Evolutionary conservation across 2,329 filamentous ascomycete genomes (phyloP).

Genomic region (Aspergillus unguis): DNA sequence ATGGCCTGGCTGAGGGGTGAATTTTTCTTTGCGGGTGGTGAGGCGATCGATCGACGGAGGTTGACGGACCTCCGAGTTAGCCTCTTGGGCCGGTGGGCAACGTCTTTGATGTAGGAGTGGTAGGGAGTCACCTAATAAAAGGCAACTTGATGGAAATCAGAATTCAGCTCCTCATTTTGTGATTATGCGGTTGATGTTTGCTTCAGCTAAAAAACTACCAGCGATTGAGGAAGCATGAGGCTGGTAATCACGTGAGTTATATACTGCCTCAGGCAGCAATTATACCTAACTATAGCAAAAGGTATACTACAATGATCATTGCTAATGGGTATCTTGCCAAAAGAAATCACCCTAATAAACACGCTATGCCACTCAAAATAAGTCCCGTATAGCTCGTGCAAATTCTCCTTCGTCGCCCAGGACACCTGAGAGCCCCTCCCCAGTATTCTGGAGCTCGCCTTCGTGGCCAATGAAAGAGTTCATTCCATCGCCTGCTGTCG

Average conservation of each 20-base stretch:
- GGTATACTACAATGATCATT: background rate
- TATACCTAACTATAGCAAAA: background rate
- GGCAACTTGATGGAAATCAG: background rate
- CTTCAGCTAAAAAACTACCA: background rate
- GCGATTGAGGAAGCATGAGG: background rate
- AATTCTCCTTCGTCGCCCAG: slow-evolving; percentile 59
- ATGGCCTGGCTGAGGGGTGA: slow-evolving; percentile 3
- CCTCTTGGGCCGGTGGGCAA: slow-evolving; percentile 26
- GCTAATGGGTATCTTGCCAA: slow-evolving; percentile 3
- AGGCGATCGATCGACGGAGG: slow-evolving; percentile 22
- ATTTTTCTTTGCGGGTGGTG: slow-evolving; percentile 13
- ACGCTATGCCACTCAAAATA: slow-evolving; percentile 46
- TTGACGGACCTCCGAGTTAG: slow-evolving; percentile 25
- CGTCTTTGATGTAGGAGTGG: background rate
- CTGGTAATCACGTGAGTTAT: background rate
- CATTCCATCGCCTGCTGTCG: slow-evolving; percentile 33
- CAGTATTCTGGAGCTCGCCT: slow-evolving; percentile 41
- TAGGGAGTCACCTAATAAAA: background rate
- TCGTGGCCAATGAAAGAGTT: slow-evolving; percentile 38
- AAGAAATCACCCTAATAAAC: background rate
- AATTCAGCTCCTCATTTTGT: background rate
- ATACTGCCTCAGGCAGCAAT: background rate
- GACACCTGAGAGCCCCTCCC: slow-evolving; percentile 43
- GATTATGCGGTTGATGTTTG: background rate
- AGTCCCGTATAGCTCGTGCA: slow-evolving; percentile 56